Evolutionary conservation across 371 early-diverging fungal species (phyloP).

Genomic region (Capillidium heterosporum): DNA sequence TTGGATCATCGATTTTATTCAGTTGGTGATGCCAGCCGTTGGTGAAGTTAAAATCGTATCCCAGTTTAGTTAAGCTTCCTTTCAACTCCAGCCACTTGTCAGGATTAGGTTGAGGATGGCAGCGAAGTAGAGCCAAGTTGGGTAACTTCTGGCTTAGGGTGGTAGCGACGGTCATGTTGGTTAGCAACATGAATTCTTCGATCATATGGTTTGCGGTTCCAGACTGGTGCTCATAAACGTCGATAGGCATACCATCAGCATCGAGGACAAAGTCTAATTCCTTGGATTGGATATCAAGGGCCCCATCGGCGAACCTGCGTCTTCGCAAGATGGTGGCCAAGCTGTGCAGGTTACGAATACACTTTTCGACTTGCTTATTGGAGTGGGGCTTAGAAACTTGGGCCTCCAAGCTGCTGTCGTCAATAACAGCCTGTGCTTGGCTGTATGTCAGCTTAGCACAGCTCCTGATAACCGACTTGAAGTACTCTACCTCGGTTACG

Average conservation of each 20-base stretch:
- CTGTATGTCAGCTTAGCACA: conserved; percentile 93
- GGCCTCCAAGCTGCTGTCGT: conserved; percentile 29
- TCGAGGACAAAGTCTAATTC: conserved; percentile 78
- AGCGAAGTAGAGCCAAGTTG: conserved; percentile 76
- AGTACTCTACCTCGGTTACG: conserved; percentile 49
- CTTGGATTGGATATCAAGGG: conserved; percentile 65
- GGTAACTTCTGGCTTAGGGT: conserved; percentile 73
- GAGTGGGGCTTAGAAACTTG: conserved; percentile 43
- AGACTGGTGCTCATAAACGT: conserved; percentile 70
- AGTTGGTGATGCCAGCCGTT: neutral
- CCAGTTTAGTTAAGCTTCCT: neutral
- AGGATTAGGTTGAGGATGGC: conserved; percentile 56
- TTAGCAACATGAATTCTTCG: conserved; percentile 99
- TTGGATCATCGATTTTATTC: neutral
- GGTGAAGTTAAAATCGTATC: neutral
- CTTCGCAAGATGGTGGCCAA: conserved; percentile 75
- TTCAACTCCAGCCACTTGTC: neutral
- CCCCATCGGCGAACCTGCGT: conserved; percentile 55
- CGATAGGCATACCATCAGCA: conserved; percentile 76
- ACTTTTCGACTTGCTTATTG: conserved; percentile 61
- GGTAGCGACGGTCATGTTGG: conserved; percentile 92
- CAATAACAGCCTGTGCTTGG: conserved; percentile 87
- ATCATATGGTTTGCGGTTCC: conserved; percentile 92
- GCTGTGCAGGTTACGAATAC: conserved; percentile 32
- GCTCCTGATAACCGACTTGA: conserved; percentile 84